These are phyloP conservation scores for Xylaria cubensis DNA, from an alignment of 495 filamentous ascomycete genomes.

Conservation along the genomic window DNA sequence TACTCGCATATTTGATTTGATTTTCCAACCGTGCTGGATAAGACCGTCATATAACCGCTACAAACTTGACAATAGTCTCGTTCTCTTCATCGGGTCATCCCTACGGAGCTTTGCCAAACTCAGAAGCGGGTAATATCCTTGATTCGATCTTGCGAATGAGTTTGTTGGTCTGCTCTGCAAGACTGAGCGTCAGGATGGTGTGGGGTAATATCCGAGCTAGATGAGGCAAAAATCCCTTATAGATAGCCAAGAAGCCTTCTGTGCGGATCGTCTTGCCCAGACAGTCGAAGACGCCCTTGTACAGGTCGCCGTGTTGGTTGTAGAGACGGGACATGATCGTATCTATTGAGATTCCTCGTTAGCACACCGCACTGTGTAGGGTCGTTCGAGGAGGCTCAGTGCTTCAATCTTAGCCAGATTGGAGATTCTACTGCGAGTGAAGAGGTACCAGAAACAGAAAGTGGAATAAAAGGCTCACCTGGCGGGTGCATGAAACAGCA, in stretches of 20 bases:
- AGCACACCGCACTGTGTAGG: constrained; percentile 8
- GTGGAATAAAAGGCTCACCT: constrained; percentile 57
- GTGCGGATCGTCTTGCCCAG: constrained; percentile 87
- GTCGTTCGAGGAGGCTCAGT: neutral
- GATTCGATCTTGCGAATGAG: constrained; percentile 79
- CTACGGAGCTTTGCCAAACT: constrained; percentile 38
- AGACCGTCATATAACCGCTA: neutral
- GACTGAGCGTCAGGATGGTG: constrained; percentile 87
- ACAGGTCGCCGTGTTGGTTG: constrained; percentile 97
- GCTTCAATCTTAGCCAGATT: neutral
- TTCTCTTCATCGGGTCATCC: neutral
- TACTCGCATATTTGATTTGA: neutral
- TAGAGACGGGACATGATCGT: constrained; percentile 99
- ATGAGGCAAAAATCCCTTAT: constrained; percentile 98
- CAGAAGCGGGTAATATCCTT: constrained; percentile 56
- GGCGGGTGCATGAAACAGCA: constrained; percentile 99
- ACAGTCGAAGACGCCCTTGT: constrained; percentile 91
- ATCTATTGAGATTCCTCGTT: constrained; percentile 57
- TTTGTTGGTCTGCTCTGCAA: constrained; percentile 98
- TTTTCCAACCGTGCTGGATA: neutral
- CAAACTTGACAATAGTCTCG: neutral
- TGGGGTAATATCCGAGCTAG: constrained; percentile 93
- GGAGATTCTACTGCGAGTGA: neutral
- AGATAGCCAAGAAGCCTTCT: constrained; percentile 91
- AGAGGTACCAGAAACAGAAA: constrained; percentile 1